These are phyloP conservation scores for Thalassiosira exigua DNA, from an alignment of 352 stramenopile species.

Conservation along the genomic window DNA sequence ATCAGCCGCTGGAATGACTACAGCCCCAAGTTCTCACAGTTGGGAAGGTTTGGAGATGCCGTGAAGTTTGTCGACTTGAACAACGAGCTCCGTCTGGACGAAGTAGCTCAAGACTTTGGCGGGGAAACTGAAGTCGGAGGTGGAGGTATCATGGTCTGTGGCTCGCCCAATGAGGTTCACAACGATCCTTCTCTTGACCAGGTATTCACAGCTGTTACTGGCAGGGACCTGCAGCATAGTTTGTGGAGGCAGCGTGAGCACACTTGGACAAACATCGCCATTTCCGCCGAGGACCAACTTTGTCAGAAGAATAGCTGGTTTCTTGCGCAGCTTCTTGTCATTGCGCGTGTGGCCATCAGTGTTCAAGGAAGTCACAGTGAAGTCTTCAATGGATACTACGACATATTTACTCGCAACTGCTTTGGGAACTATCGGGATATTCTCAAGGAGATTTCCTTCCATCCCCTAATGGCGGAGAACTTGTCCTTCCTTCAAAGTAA, in stretches of 20 bases:
- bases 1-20: slow-evolving; percentile 55
- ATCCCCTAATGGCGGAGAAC: slow-evolving; percentile 81
- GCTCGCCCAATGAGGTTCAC: slow-evolving; percentile 60
- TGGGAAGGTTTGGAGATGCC: slow-evolving; percentile 59
- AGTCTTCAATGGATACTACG: slow-evolving; percentile 79
- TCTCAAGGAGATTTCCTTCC: slow-evolving; percentile 79
- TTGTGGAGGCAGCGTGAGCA: slow-evolving; percentile 44
- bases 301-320: slow-evolving; percentile 84
- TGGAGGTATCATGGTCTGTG: slow-evolving; percentile 62
- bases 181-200: slow-evolving; percentile 53
- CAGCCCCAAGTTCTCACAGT: slow-evolving; percentile 38
- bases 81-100: slow-evolving; percentile 57
- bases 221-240: slow-evolving; percentile 44
- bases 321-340: slow-evolving; percentile 73
- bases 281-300: slow-evolving; percentile 73
- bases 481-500: slow-evolving; percentile 75
- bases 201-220: slow-evolving; percentile 48
- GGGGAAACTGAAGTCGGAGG: slow-evolving; percentile 23
- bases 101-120: slow-evolving; percentile 61
- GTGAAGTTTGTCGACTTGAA: slow-evolving; percentile 65
- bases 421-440: slow-evolving; percentile 85
- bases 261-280: slow-evolving; percentile 29
- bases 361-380: slow-evolving; percentile 59
- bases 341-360: slow-evolving; percentile 34
- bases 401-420: slow-evolving; percentile 82